Base-by-base conservation (phyloP, 106 monocot species). In the Dioscorea alata region DNA sequence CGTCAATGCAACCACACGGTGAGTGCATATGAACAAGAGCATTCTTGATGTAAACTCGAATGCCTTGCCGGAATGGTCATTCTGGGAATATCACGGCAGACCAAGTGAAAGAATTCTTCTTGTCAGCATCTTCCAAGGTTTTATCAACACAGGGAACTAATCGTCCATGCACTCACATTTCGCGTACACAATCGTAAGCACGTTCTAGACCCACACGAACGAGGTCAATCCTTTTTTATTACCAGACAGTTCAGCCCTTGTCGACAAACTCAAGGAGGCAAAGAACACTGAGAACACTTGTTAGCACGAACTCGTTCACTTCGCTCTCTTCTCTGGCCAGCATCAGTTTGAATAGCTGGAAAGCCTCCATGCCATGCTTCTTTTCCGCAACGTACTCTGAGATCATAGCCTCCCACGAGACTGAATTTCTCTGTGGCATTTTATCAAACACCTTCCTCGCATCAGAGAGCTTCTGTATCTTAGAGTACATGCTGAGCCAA, bases 41-140 rank as follows among this genome's bases (percentile, higher is more conserved):
- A 65, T 79, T 86, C 62, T 77, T 81, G 23, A 76, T 61, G n/a
- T 76, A 86, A 2, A 79, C 50, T 49, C 86, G 86, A 25, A 67
- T 35, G 86, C 83, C 66, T 84, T 76, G 0, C 2, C 13, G 4
- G 70, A 56, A 31, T 75, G 64, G 8, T 79, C 75, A 66, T 90
- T 90, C 60, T 90, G 90, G 10, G 86, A 76, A 65, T 61, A 90
- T 78, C 81, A 90, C 75, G 0, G 90, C 86, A 20, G 86, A 86
- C 90, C 90, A 90, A 2, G 86, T 86, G 58, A 90, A 79, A 0
- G 83, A 67, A 33, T 70, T 86, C 76, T 75, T 73, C 32, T 65
- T 68, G 2, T 51, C 69, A 1, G 81, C 34, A 34, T 34, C 34
- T 7, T 34, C 34, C 7, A 7, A 34, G 34, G 34, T 79, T 0